Percentiles rank a stretch among this genome's conserved stretches.
phyloP scores from a whole-genome alignment of 768 basidiomycete species.

The Sistotremastrum suecicum region DNA sequence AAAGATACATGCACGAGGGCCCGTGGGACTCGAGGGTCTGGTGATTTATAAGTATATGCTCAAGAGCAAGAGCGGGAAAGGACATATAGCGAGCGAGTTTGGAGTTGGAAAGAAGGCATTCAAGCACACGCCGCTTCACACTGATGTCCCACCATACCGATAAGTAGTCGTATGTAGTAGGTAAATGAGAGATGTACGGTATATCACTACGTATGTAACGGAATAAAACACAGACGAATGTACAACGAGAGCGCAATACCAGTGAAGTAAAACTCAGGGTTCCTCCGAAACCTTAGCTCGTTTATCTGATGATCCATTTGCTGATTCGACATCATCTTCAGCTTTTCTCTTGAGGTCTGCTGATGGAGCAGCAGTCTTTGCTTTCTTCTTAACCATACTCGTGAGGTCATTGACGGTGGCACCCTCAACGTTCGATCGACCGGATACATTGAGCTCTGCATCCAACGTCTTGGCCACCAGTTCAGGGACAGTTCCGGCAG shows the following conservation, averaged over 20 bases:
- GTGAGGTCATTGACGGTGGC: slow-evolving; percentile 67
- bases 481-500: slow-evolving; percentile 46
- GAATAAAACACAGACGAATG: too few species aligned
- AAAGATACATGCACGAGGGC: slow-evolving; percentile 90
- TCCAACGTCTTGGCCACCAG: slow-evolving; percentile 60
- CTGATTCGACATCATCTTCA: slow-evolving; percentile 31
- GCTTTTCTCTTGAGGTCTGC: slow-evolving; percentile 51
- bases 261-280: too few species aligned
- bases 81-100: slow-evolving; percentile 83
- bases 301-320: too few species aligned
- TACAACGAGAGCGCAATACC: too few species aligned
- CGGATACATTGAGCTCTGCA: slow-evolving; percentile 38
- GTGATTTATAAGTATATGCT: slow-evolving; percentile 96
- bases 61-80: slow-evolving; percentile 53
- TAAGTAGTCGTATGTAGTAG: too few species aligned
- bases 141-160: background rate
- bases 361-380: slow-evolving; percentile 30
- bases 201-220: too few species aligned
- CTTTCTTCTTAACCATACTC: slow-evolving; percentile 79
- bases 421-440: slow-evolving; percentile 5
- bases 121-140: slow-evolving; percentile 32
- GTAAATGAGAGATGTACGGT: too few species aligned
- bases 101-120: slow-evolving; percentile 60
- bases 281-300: too few species aligned
- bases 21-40: slow-evolving; percentile 86